A percentile compares a stretch with the other conserved stretches of the same genome.
These are phyloP conservation scores for Botrytis pseudocinerea DNA, from an alignment of 2,329 filamentous ascomycete genomes.

Conservation along the genomic window DNA sequence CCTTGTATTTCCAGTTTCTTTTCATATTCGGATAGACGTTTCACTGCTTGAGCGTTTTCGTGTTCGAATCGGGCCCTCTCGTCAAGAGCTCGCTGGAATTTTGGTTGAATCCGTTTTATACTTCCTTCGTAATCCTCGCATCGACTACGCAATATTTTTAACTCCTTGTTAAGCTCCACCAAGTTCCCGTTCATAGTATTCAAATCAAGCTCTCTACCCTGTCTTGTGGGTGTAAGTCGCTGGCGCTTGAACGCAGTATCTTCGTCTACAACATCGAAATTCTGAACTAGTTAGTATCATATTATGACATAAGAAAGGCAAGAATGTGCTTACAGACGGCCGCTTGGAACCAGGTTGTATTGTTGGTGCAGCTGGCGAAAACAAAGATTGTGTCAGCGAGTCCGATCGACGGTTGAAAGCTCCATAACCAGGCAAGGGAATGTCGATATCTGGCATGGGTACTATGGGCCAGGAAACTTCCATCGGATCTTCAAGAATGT, in stretches of 20 bases:
- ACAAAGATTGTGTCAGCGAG: slow-evolving; percentile 8
- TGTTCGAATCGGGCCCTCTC: slow-evolving; percentile 54
- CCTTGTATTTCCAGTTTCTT: slow-evolving; percentile 31
- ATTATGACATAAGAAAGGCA: neutral
- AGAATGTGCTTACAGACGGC: slow-evolving; percentile 17
- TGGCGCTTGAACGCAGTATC: slow-evolving; percentile 18
- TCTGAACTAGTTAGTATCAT: slow-evolving; percentile 6
- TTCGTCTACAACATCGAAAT: slow-evolving; percentile 16
- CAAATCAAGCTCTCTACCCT: neutral
- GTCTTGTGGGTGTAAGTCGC: slow-evolving; percentile 17
- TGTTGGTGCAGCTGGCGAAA: slow-evolving; percentile 9
- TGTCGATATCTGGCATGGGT: slow-evolving; percentile 33
- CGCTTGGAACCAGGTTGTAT: slow-evolving; percentile 23
- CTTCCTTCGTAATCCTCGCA: slow-evolving; percentile 50
- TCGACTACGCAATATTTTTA: slow-evolving; percentile 48
- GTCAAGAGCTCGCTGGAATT: slow-evolving; percentile 51
- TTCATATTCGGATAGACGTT: slow-evolving; percentile 27
- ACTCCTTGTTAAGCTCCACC: slow-evolving; percentile 45
- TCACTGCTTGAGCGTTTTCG: slow-evolving; percentile 37
- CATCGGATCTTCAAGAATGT: slow-evolving; percentile 24
- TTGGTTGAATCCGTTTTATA: slow-evolving; percentile 48
- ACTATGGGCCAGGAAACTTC: slow-evolving; percentile 32
- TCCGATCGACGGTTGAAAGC: neutral
- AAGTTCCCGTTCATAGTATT: slow-evolving; percentile 39
- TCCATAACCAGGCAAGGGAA: neutral